Evolutionary conservation across 208 protist species (phyloP).

Genomic region (Entamoeba histolytica): DNA sequence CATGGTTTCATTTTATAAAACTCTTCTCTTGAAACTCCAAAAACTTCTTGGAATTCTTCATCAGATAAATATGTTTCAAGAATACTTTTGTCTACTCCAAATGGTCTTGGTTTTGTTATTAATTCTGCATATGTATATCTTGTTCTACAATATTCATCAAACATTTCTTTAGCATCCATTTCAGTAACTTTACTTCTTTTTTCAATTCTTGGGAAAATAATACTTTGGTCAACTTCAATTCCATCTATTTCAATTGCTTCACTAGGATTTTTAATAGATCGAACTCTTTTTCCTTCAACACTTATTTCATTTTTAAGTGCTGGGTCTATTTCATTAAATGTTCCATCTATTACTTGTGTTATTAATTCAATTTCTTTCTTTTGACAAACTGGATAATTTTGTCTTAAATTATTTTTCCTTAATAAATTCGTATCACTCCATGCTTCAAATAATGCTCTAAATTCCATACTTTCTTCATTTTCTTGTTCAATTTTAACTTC

Average conservation of each 20-base stretch:
- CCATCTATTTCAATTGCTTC: background rate
- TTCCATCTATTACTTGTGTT: background rate
- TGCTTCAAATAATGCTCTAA: background rate
- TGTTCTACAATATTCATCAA: conserved; percentile 10
- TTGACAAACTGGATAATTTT: background rate
- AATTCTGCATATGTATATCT: background rate
- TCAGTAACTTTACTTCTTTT: background rate
- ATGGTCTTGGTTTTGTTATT: background rate
- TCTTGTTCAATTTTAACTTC: background rate
- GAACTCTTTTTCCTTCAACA: background rate
- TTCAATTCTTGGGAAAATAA: background rate
- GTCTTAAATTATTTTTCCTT: background rate
- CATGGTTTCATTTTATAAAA: background rate
- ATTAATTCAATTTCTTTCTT: background rate
- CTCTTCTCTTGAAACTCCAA: background rate
- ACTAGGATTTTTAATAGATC: background rate
- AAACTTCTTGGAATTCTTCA: conserved; percentile 7
- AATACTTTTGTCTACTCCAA: conserved; percentile 1
- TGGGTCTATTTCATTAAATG: background rate
- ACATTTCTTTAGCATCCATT: background rate
- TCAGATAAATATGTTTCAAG: conserved; percentile 10
- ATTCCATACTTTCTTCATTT: background rate
- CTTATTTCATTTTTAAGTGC: background rate
- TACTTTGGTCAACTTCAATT: background rate
- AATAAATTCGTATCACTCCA: background rate